Evolutionary conservation across 441 rosid genomes (phyloP), one percentile per base, ranked within the genome.

Genomic region (Pelargonium cotyledonis): DNA sequence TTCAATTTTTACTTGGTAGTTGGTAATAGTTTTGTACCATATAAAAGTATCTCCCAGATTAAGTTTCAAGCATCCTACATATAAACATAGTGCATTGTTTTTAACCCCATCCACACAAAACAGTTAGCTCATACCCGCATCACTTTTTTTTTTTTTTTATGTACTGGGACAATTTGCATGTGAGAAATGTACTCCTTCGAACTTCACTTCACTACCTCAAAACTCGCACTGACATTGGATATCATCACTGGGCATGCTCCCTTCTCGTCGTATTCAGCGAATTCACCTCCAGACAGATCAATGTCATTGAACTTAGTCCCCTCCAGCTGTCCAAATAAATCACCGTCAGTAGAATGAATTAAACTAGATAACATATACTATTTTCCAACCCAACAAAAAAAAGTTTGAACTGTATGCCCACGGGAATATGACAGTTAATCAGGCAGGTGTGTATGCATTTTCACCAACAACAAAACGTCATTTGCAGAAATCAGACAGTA

Each of bases 161-260:
- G 14, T 76, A 79, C 74, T 66, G 23, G 46, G 65, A 67, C 14
- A 9, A 15, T 6, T 0, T 7, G 65, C 51, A 19, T 21, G 43
- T 47, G 49, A 29, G 49, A 15, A 44, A 68, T 1, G 40, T 35
- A 35, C 40, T 35, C 40, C 40, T 35, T 6, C 40, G 14, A 18
- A 40, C n/a, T 65, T 19, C 7, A 65, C 82, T 85, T 88, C 73
- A 68, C 80, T 69, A 86, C 90, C 12, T 77, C 89, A 75, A 91
- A 93, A 71, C 84, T 84, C n/a, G 89, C 77, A 10, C 84, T 80
- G 75, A 88, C 86, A 73, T 91, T 85, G 19, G 98, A 93, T 70
- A 93, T 88, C 98, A 93, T 91, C 16, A 89, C 97, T 0, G 96
- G 93, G 75, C 88, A 88, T 83, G 82, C 88, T 26, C 97, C 96